Percentiles rank a stretch among this genome's conserved stretches.
phyloP scores from a whole-genome alignment of 2,329 filamentous ascomycete species.

The Mariannaea elegans region DNA sequence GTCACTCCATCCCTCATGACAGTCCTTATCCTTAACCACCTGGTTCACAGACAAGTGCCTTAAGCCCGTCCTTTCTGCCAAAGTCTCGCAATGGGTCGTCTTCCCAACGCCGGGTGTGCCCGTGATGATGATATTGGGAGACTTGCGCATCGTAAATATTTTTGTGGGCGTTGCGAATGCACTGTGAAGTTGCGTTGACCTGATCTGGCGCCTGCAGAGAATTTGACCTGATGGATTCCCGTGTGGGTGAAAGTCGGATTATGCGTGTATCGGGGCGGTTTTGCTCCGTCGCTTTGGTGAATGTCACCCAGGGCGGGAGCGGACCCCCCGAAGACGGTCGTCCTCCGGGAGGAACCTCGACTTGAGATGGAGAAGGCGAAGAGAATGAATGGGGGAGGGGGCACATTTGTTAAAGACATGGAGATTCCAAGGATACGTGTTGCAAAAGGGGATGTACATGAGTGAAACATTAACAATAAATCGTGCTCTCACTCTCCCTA shows the following conservation, averaged over 20 bases:
- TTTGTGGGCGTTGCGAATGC: neutral
- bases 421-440: neutral
- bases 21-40: slow-evolving; percentile 86
- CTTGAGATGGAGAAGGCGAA: too few relatives aligned
- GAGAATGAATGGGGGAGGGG: too few relatives aligned
- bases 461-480: slow-evolving; percentile 22
- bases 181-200: slow-evolving; percentile 1
- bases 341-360: neutral
- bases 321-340: neutral
- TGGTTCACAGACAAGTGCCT: slow-evolving; percentile 90
- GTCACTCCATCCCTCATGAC: slow-evolving; percentile 88
- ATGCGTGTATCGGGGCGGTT: slow-evolving; percentile 33
- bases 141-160: slow-evolving; percentile 52
- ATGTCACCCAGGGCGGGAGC: too few relatives aligned
- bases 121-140: slow-evolving; percentile 92
- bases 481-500: slow-evolving; percentile 11
- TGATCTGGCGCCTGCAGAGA: slow-evolving; percentile 28
- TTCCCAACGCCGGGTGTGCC: slow-evolving; percentile 97
- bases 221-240: slow-evolving; percentile 18
- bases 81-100: slow-evolving; percentile 86
- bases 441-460: neutral
- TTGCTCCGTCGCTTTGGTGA: slow-evolving; percentile 4
- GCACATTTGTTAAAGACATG: too few relatives aligned
- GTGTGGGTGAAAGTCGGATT: slow-evolving; percentile 10
- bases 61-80: slow-evolving; percentile 79